Evolutionary conservation across 2,329 filamentous ascomycete species (phyloP), one percentile per base, ranked within the genome.

Genomic region (Albifimbria verrucaria): DNA sequence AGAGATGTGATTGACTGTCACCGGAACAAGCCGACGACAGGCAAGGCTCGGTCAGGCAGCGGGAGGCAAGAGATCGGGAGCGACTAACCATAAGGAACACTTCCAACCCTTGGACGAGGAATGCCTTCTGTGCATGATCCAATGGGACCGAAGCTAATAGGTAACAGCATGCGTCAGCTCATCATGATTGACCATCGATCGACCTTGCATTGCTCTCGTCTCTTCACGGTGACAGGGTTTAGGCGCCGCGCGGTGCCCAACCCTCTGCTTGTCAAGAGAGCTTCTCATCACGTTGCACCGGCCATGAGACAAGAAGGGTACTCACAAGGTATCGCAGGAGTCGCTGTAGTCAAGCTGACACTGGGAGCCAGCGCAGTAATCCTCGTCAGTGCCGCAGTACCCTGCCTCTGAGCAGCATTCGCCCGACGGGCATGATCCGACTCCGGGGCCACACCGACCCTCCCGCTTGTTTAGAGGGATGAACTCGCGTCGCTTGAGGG

Each of bases 301-400:
- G 36, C 42, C 42, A 45, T 23, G 18, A 7, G 21, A 23, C 42
- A 20, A 21, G 21, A 47, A 47, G 18, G 22, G 53, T 21, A 64
- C 72, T 68, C 60, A 74, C 72, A 72, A 68, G 55, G 71, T 71
- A 55, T 74, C 70, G 66, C 72, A 74, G 39, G 66, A 62, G 51
- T 72, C 68, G 53, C 71, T 70, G 58, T 69, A 75, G 11, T 68
- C 65, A 36, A 75, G 58, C 54, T 73, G 72, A 53, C 72, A 74
- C 42, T 63, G 60, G 4, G 70, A 72, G 25, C 71, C 72, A 44
- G 58, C 64, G 53, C 72, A 74, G 53, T 64, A 72, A 15, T 67
- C 65, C 25, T 50, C 53, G 17, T 60, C 59, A 3, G 62, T 71
- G 50, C 72, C 72, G 62, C 72, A 74, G 57, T 64, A 69, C 32